Evolutionary conservation across 163 green algal genomes (phyloP).

Genomic region (Scenedesmus sp.): DNA sequence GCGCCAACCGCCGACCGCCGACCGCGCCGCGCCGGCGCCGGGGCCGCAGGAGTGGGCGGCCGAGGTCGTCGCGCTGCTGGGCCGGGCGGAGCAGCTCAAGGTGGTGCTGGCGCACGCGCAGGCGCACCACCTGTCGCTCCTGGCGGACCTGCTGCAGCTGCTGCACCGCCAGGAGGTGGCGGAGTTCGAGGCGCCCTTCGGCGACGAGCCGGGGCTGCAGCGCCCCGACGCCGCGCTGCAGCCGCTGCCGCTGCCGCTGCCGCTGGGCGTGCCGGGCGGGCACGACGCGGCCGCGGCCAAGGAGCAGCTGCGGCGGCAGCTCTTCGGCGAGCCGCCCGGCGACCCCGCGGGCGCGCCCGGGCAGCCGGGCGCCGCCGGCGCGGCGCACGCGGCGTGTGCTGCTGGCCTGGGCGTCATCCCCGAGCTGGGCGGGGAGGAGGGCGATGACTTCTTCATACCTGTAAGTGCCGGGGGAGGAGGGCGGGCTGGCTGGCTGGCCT

Average conservation of each 20-base stretch:
- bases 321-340: too few species aligned
- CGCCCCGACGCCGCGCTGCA: too few species aligned
- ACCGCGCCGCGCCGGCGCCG: not conserved
- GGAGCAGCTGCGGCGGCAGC: too few species aligned
- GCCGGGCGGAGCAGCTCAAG: slow-evolving; percentile 37
- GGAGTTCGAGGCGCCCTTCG: slow-evolving; percentile 35
- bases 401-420: slow-evolving; percentile 4
- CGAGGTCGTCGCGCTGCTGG: slow-evolving; percentile 19
- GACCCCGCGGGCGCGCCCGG: too few species aligned
- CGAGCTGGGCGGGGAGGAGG: not conserved
- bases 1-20: too few species aligned
- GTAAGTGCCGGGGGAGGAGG: too few species aligned
- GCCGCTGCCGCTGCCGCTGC: too few species aligned
- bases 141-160: slow-evolving; percentile 27
- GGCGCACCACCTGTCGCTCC: slow-evolving; percentile 32
- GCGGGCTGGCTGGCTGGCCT: too few species aligned
- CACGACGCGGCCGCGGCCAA: too few species aligned
- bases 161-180: slow-evolving; percentile 27
- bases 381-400: not conserved
- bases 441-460: slow-evolving; percentile 41
- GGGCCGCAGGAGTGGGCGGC: slow-evolving; percentile 16
- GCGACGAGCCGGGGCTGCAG: too few species aligned
- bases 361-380: too few species aligned
- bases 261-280: too few species aligned
- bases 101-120: slow-evolving; percentile 33